Evolutionary conservation across 371 early-diverging fungal species (phyloP).

Genomic region (Lichtheimia ramosa): DNA sequence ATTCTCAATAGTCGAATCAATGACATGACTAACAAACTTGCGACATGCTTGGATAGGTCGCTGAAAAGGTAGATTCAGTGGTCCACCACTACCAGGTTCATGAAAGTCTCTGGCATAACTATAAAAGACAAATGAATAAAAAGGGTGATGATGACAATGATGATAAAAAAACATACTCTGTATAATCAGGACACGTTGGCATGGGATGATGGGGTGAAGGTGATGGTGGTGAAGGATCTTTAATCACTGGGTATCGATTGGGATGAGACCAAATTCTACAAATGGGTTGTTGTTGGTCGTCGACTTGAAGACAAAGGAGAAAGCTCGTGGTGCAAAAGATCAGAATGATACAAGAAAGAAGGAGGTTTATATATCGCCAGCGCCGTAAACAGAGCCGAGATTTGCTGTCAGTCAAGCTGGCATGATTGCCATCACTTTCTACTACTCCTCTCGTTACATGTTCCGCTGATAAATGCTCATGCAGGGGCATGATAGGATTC

Average conservation of each 20-base stretch:
- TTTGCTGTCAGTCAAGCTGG: conserved; percentile 4
- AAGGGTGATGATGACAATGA: neutral
- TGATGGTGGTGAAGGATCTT: neutral
- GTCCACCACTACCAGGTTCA: conserved; percentile 40
- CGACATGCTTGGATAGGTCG: conserved; percentile 43
- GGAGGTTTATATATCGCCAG: conserved; percentile 7
- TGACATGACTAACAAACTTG: conserved; percentile 37
- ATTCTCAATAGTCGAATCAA: conserved; percentile 38
- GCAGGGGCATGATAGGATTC: no score
- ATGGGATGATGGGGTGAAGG: neutral
- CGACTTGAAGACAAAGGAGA: conserved; percentile 5
- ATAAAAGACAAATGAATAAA: neutral
- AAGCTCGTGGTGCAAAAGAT: conserved; percentile 4
- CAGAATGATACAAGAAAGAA: neutral
- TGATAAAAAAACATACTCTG: conserved; percentile 11
- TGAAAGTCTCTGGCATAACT: conserved; percentile 23
- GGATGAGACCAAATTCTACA: neutral
- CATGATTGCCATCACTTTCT: no score
- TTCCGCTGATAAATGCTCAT: no score
- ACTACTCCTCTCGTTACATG: no score
- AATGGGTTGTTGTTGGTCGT: neutral
- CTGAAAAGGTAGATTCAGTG: conserved; percentile 41
- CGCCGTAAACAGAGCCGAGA: neutral
- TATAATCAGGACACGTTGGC: neutral
- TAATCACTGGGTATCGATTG: neutral